Conservation (phyloP, 495 filamentous ascomycete genomes). For the Cenococcum geophilum region DNA sequence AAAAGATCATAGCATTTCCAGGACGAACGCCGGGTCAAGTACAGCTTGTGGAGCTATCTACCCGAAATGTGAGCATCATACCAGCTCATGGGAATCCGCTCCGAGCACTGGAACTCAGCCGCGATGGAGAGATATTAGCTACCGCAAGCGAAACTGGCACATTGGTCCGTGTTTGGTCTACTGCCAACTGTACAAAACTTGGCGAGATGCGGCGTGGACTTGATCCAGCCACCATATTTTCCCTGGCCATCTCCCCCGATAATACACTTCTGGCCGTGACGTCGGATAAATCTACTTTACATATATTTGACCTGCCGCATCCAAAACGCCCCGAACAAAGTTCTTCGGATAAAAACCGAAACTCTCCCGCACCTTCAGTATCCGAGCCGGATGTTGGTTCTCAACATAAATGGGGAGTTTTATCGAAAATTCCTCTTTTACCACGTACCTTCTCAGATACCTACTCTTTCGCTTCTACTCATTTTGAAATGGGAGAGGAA, state of each 20-base stretch:
- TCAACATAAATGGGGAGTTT: conserved; percentile 64
- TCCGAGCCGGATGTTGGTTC: conserved; percentile 14
- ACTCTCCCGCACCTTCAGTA: neutral
- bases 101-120: conserved; percentile 72
- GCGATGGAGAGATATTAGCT: conserved; percentile 73
- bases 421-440: conserved; percentile 70
- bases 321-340: conserved; percentile 5
- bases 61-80: conserved; percentile 85
- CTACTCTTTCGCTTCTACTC: conserved; percentile 68
- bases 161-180: conserved; percentile 75
- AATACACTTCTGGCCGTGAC: conserved; percentile 78
- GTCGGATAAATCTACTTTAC: conserved; percentile 93
- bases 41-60: conserved; percentile 78
- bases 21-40: conserved; percentile 81
- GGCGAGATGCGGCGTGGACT: conserved; percentile 82
- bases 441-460: conserved; percentile 76
- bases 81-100: conserved; percentile 80
- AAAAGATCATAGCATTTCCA: conserved; percentile 70
- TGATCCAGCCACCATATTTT: conserved; percentile 81
- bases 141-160: conserved; percentile 92
- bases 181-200: conserved; percentile 67
- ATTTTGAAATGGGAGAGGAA: conserved; percentile 77
- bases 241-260: conserved; percentile 76
- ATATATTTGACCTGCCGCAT: conserved; percentile 73
- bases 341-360: neutral